Conservation (phyloP, 768 basidiomycete species). For the Collybiopsis confluens region DNA sequence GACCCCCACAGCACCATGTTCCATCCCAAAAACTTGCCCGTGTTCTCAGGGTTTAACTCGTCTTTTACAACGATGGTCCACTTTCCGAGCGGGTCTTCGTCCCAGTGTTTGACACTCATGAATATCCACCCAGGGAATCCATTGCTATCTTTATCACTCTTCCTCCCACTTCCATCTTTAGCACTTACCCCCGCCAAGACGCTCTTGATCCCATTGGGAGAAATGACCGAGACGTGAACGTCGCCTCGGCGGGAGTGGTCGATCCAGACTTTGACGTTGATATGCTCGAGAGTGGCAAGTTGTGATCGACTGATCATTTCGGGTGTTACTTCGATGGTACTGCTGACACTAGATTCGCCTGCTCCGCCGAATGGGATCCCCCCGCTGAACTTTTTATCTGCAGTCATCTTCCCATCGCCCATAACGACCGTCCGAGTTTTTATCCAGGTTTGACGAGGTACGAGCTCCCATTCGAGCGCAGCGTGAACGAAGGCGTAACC, state of each 20-base stretch:
- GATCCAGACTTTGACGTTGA: constrained; percentile 92
- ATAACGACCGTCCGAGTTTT: constrained; percentile 57
- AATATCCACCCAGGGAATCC: constrained; percentile 94
- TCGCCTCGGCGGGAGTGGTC: constrained; percentile 81
- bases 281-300: constrained; percentile 79
- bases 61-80: constrained; percentile 92
- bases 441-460: constrained; percentile 94
- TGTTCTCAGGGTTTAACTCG: constrained; percentile 50
- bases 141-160: constrained; percentile 54
- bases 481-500: constrained; percentile 78
- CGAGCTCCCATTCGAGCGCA: constrained; percentile 77
- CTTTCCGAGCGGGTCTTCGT: constrained; percentile 82
- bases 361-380: constrained; percentile 62
- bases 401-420: constrained; percentile 48
- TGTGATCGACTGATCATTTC: constrained; percentile 69
- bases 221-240: constrained; percentile 84
- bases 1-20: constrained; percentile 94
- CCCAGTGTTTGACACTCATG: constrained; percentile 99
- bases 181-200: constrained; percentile 74
- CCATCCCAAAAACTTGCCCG: constrained; percentile 83
- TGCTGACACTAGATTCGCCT: constrained; percentile 61
- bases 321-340: constrained; percentile 61
- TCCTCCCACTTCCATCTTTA: constrained; percentile 72
- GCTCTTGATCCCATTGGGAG: constrained; percentile 83
- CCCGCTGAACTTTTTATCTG: constrained; percentile 49